Evolutionary conservation across 306 rosid species (phyloP), one percentile per base, ranked within the genome.

Genomic region (Argentina anserina): DNA sequence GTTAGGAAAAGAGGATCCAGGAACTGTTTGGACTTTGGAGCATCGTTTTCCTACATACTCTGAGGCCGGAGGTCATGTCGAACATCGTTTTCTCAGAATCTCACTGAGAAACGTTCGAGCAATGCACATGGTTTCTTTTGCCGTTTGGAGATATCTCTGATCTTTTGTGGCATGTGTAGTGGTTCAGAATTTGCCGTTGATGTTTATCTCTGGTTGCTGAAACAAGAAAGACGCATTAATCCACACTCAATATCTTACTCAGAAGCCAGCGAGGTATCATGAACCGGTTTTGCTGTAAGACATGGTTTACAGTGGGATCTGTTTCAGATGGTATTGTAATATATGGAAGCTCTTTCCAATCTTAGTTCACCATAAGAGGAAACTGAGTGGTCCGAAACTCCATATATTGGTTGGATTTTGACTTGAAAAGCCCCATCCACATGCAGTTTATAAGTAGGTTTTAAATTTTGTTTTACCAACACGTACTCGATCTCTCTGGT

Each of bases 31-130:
- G 80, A 72, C 71, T 60, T 70, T 5, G 67, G 80, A 72, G 75
- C 86, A 82, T 72, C 76, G 65, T 75, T 82, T 78, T 78, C 75
- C 26, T 11, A n/a, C n/a, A n/a, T 33, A 56, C 36, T 75, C 80
- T 58, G 76, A 76, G 65, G 58, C 83, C 69, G 65, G 76, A 11
- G 29, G 15, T 14, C 10, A 60, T 61, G 42, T 5, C 8, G 66
- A 61, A 33, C 66, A 61, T 61, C 66, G 66, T 61, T 61, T 61
- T 61, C 66, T 17, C 66, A 61, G 41, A 31, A 61, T 61, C 42
- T 17, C 33, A 33, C 12, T 17, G 26, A 61, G 8, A 61, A 34
- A 61, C n/a, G 6, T 61, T 33, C 12, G 31, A 9, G 34, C 36
- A 23, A 20, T 34, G 42, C 43, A 61, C 67, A 61, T 33, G 67